Evolutionary conservation across 2,329 filamentous ascomycete species (phyloP).

Genomic region (Colletotrichum sp.): DNA sequence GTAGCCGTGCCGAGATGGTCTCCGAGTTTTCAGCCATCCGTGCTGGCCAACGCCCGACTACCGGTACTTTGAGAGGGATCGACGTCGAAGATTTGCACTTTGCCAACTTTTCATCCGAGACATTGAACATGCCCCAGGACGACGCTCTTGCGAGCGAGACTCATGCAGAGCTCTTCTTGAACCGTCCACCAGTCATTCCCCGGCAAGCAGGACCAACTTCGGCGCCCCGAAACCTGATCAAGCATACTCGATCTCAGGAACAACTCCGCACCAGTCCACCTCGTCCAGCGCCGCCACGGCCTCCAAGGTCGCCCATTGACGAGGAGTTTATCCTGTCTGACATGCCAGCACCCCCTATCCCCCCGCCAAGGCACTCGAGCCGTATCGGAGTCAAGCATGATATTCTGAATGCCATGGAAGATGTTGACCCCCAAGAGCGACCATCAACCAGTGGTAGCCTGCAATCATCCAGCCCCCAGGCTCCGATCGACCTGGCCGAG

Average conservation of each 20-base stretch:
- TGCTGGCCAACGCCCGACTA: conserved; percentile 36
- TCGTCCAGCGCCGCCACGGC: conserved; percentile 46
- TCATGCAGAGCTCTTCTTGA: not conserved
- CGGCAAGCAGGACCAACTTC: conserved; percentile 5
- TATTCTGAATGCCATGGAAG: conserved; percentile 41
- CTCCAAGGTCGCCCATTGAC: conserved; percentile 48
- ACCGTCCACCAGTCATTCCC: not conserved
- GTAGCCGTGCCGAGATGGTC: conserved; percentile 44
- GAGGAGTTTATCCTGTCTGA: conserved; percentile 22
- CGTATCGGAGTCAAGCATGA: conserved; percentile 52
- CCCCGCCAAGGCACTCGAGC: conserved; percentile 61
- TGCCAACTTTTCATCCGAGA: conserved; percentile 52
- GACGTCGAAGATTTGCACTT: conserved; percentile 48
- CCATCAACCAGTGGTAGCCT: conserved; percentile 50
- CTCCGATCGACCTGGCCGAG: conserved; percentile 26
- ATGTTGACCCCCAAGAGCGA: conserved; percentile 35
- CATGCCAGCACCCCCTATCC: conserved; percentile 42
- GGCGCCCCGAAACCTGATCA: conserved; percentile 39
- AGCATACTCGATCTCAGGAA: conserved; percentile 53
- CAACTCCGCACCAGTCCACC: conserved; percentile 52
- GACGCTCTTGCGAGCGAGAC: not conserved
- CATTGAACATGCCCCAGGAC: conserved; percentile 28
- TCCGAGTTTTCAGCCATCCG: conserved; percentile 48
- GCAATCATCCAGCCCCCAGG: conserved; percentile 45
- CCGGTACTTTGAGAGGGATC: conserved; percentile 39